Base-by-base conservation (phyloP, 768 basidiomycete genomes). In the Pulveroboletus frians region DNA sequence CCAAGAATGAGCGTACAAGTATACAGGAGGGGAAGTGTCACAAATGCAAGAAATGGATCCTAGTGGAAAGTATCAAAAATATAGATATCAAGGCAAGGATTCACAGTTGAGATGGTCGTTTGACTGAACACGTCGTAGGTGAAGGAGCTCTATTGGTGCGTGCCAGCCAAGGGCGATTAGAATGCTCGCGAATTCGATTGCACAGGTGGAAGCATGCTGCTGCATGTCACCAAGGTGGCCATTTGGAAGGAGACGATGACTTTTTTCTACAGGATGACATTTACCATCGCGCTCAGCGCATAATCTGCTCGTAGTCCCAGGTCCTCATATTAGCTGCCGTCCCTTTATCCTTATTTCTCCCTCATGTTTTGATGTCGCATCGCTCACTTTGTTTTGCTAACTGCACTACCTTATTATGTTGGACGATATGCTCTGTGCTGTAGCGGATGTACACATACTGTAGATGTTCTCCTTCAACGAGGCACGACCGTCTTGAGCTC, bases 181-280 rank as follows among this genome's bases (percentile, higher is more conserved):
- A 15, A 11, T 37, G 20, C 26, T 18, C 9, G 30, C 31, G 13
- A 45, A 46, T 58, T 60, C 46, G 57, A 40, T 41, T 27, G 17
- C 15, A 17, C 43, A 84, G 83, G 85, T 88, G 84, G 85, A 88
- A 92, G 66, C 89, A 92, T 59, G 89, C 88, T 26, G 85, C 85
- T 1, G 56, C 76, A 15, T 92, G 89, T 57, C 89, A 92, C 59
- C 77, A 78, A 46, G 75, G 77, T 15, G 76, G 76, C 5, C 73
- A 68, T 15, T 64, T 85, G 43, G 64, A 67, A 2, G 84, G 81
- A 27, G 84, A 88, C 51, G 60, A 70, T 46, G 77, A 83, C 60
- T 70, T 77, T 50, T 84, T 76, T 57, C 67, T 80, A 51, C 70
- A 78, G 32, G 83, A 88, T 52, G 67, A 70, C 4, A 67, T 80